These are phyloP conservation scores for Sarocladiaceae sp. DNA, from an alignment of 2,329 filamentous ascomycete species.

Conservation along the genomic window DNA sequence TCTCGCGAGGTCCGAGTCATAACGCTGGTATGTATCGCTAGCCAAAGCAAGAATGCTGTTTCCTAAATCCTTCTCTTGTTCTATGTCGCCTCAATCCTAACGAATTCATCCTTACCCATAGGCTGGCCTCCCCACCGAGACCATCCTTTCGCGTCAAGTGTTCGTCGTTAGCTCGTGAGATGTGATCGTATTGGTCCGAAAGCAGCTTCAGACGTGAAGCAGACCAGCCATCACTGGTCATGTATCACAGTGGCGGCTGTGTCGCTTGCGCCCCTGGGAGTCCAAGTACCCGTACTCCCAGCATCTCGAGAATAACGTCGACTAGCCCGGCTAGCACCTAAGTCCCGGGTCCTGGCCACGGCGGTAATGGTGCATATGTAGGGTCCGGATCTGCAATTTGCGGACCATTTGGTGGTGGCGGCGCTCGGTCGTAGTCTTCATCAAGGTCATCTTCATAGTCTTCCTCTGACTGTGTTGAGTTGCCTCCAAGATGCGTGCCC, in stretches of 20 bases:
- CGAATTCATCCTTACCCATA: neutral
- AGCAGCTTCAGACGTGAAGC: neutral
- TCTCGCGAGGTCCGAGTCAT: too few relatives aligned
- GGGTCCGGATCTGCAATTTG: neutral
- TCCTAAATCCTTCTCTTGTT: neutral
- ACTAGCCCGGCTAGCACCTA: conserved; percentile 5
- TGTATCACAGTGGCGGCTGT: neutral
- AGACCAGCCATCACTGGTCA: neutral
- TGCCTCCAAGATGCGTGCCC: conserved; percentile 14
- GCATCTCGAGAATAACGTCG: neutral
- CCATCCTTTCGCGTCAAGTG: neutral
- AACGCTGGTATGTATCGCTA: neutral
- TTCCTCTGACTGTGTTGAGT: conserved; percentile 35
- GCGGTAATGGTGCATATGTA: neutral
- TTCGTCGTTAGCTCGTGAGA: neutral
- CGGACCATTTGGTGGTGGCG: conserved; percentile 13
- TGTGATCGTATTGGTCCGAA: neutral
- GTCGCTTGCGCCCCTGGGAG: neutral
- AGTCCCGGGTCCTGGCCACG: conserved; percentile 9
- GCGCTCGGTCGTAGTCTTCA: conserved; percentile 15
- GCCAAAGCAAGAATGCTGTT: neutral
- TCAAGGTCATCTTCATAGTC: conserved; percentile 32
- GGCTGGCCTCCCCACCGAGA: conserved; percentile 11
- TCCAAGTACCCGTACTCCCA: neutral
- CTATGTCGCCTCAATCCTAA: too few relatives aligned